Conservation (phyloP, 2,329 filamentous ascomycete species). For the Colletotrichum costaricense region DNA sequence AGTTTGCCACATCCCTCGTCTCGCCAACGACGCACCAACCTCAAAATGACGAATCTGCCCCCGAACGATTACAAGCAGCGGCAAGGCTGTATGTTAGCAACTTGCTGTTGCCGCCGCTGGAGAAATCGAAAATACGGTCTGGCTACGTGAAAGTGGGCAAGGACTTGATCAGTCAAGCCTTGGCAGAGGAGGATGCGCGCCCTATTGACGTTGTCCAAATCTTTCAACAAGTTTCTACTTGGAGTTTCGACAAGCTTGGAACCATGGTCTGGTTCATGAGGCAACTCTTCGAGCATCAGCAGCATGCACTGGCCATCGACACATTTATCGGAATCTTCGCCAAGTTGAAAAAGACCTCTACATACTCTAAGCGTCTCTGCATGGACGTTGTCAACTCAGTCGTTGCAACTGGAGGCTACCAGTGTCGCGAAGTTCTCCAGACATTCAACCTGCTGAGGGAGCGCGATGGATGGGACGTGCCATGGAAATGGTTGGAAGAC, state of each 20-base stretch:
- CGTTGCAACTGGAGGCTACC: conserved; percentile 17
- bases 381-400: conserved; percentile 13
- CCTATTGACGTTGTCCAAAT: not conserved
- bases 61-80: conserved; percentile 5
- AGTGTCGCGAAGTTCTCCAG: conserved; percentile 19
- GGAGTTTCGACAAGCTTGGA: not conserved
- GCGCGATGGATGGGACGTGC: conserved; percentile 17
- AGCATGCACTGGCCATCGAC: conserved; percentile 29
- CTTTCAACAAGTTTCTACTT: conserved; percentile 6
- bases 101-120: not conserved
- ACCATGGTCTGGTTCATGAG: conserved; percentile 18
- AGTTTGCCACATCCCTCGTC: conserved; percentile 15
- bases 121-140: not conserved
- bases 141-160: conserved; percentile 20
- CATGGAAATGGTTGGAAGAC: conserved; percentile 2
- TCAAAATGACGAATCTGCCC: not conserved
- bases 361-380: conserved; percentile 14
- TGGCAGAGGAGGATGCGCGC: not conserved
- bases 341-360: not conserved
- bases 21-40: not conserved
- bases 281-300: conserved; percentile 1
- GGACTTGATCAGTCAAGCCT: conserved; percentile 1
- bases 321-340: conserved; percentile 21
- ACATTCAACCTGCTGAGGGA: conserved; percentile 8
- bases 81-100: conserved; percentile 23